These are phyloP conservation scores for Hygrocybe punicea DNA, from an alignment of 768 basidiomycete species.

Conservation along the genomic window DNA sequence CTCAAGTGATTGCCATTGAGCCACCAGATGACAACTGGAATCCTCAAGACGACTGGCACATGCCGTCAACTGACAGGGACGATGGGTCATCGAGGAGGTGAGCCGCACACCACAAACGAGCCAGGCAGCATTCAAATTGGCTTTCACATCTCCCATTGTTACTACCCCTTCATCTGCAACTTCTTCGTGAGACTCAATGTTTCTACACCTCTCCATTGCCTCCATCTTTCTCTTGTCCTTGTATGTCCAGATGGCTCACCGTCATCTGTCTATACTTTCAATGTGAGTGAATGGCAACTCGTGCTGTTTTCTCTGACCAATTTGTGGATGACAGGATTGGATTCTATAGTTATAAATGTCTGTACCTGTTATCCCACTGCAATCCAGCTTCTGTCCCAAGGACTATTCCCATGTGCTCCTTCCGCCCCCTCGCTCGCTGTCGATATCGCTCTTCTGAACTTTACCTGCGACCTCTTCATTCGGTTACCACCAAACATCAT, in stretches of 20 bases:
- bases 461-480: slow-evolving; percentile 15
- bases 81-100: too few species aligned
- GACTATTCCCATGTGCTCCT: slow-evolving; percentile 29
- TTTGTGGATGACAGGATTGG: background rate
- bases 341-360: background rate
- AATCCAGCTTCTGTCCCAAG: slow-evolving; percentile 18
- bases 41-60: too few species aligned
- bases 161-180: background rate
- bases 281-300: background rate
- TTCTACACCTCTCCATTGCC: background rate
- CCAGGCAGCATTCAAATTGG: background rate
- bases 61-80: too few species aligned
- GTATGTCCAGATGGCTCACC: background rate
- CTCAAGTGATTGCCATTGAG: too few species aligned
- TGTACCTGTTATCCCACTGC: slow-evolving; percentile 7
- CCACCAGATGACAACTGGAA: too few species aligned
- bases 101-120: background rate
- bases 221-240: background rate
- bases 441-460: slow-evolving; percentile 21
- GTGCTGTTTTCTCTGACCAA: background rate
- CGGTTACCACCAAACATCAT: slow-evolving; percentile 19
- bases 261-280: background rate
- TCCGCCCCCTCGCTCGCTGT: slow-evolving; percentile 23
- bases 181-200: background rate
- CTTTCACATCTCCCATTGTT: background rate